Conservation (phyloP, 495 filamentous ascomycete genomes). For the Letharia columbiana region DNA sequence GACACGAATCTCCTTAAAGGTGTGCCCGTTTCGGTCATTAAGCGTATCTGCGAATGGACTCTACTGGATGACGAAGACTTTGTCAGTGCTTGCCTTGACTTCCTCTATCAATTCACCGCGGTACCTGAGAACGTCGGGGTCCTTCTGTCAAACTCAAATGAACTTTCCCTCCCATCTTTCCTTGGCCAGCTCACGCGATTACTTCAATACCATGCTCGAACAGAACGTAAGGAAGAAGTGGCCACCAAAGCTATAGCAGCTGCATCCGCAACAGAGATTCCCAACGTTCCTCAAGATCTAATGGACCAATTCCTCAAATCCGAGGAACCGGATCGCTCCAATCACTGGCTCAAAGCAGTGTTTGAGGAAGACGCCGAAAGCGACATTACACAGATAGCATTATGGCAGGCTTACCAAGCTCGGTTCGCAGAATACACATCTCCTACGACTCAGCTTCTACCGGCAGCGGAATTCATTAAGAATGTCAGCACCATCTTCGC, state of each 20-base stretch:
- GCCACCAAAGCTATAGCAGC: constrained; percentile 41
- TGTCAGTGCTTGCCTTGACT: constrained; percentile 76
- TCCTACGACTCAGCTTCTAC: constrained; percentile 54
- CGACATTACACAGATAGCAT: constrained; percentile 88
- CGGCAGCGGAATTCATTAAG: constrained; percentile 92
- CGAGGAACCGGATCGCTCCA: constrained; percentile 81
- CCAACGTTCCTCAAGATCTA: constrained; percentile 63
- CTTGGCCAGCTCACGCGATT: constrained; percentile 70
- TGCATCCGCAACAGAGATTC: constrained; percentile 54
- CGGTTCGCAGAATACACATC: constrained; percentile 54
- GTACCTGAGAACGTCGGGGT: constrained; percentile 74
- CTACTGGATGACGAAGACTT: constrained; percentile 90
- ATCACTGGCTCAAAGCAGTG: constrained; percentile 59
- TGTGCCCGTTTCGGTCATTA: constrained; percentile 56
- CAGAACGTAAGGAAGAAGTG: constrained; percentile 35
- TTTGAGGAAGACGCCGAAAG: constrained; percentile 76
- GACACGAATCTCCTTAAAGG: constrained; percentile 55
- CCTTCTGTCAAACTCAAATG: constrained; percentile 46
- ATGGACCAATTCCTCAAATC: constrained; percentile 63
- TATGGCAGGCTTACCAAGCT: constrained; percentile 93
- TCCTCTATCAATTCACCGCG: constrained; percentile 91
- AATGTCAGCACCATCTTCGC: constrained; percentile 78
- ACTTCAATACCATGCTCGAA: constrained; percentile 54
- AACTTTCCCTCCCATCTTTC: constrained; percentile 56
- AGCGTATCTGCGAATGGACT: constrained; percentile 67